Evolutionary conservation across 139 green algal species (phyloP), one percentile per base, ranked within the genome.

Genomic region (Coelastrella sp.): DNA sequence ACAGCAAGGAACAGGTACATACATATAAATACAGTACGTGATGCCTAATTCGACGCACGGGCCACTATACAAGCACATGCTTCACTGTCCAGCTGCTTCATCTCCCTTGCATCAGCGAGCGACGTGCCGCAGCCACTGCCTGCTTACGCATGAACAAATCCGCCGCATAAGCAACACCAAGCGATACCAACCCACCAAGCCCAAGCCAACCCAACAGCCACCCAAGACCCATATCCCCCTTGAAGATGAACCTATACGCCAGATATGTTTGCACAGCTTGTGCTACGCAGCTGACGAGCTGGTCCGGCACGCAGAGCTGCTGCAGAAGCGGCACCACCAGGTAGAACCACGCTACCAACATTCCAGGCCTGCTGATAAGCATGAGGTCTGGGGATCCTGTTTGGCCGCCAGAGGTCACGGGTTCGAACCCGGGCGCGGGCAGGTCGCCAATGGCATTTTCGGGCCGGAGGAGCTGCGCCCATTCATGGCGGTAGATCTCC

Each of bases 331-430:
- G 83, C 32, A 88, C 83, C 3, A 88, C 23, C 54, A 88, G 32
- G 56, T 88, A 88, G 83, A 80, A 88, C 83, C 83, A 88, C 17
- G 22, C 68, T 8, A 88, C 3, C 68, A 88, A 23, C 68, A 88
- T 88, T 17, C 17, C 32, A 7, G 83, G 83, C 19, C 82, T 23
- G 20, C 82, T 65, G 82, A 76, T 65, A 20, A 56, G 74, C 2
- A 14, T 80, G 74, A 59, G 68, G 17, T 76, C 68, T 47, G n/a
- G 68, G 14, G 17, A 22, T 6, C 17, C 68, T 76, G 5, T 22
- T 22, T 10, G 17, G 14, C 3, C 17, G 3, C 17, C 68, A 22
- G 68, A 76, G 68, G 68, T 76, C 16, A 14, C 68, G 3, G 14
- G 68, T 76, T 47, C 68, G 17, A 47, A 76, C 17, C 17, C 68